Evolutionary conservation across 2,329 filamentous ascomycete species (phyloP), one percentile per base, ranked within the genome.

Genomic region (Microdochium bolleyi): DNA sequence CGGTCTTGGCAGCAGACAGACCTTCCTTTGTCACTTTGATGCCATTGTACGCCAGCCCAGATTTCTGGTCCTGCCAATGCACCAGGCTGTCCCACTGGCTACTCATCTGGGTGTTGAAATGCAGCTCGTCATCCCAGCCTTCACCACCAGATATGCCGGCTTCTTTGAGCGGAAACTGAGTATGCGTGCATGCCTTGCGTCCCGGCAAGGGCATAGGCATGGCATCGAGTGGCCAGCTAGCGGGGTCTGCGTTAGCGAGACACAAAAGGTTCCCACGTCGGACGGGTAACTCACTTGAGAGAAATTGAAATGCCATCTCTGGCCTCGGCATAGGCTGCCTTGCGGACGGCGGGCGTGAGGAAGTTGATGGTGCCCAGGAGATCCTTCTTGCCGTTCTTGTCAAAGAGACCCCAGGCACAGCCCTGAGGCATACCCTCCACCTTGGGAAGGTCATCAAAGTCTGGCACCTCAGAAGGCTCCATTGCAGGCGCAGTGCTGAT

Each of bases 1-100:
- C 61, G 3, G 68, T 67, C 3, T 62, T 63, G 1, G 60, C 32
- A 0, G 59, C 61, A 1, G 53, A 56, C 8, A 77, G 62, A 0
- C 56, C 56, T 11, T 70, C 65, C 50, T 62, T 60, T 3, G 62
- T 67, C 2, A 73, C 72, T 52, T 70, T 59, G 49, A 69, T 59
- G 30, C 76, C 76, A 52, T 82, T 82, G 61, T 82, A 83, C 11
- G 73, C 72, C 1, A 70, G 60, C 1, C 69, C 70, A 2, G 70
- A 69, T 0, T 67, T 59, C 51, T 73, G 66, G 51, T 77, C 72
- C n/a, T 70, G 66, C 57, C 74, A 73, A 59, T 79, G 75, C 24
- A 69, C 68, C 0, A 79, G 65, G 49, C 74, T 74, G 57, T 83
- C 80, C 80, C 78, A 83, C 62, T 83, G 80, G 24, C 71, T 77